Conservation (phyloP, 2,329 filamentous ascomycete genomes). For the Tolypocladium tropicale region DNA sequence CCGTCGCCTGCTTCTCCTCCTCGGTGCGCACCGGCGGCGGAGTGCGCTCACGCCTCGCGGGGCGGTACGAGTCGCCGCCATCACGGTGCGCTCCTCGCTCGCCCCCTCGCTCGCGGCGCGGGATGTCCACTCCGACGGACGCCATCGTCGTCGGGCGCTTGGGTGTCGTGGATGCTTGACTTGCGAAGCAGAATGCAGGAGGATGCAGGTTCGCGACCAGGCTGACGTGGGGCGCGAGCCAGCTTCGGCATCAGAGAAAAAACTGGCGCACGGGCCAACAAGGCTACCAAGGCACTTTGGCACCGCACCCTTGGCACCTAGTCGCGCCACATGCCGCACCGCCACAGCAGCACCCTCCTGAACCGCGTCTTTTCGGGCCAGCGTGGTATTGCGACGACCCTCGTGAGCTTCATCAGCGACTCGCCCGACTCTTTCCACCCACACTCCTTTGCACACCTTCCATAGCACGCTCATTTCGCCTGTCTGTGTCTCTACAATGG, state of each 20-base stretch:
- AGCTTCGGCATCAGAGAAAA: conserved; percentile 9
- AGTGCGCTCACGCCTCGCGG: conserved; percentile 21
- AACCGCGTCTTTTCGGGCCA: conserved; percentile 4
- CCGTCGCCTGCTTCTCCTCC: conserved; percentile 77
- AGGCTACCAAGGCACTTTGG: neutral
- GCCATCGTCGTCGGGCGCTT: conserved; percentile 25
- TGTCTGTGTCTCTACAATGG: conserved; percentile 17
- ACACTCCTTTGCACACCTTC: conserved; percentile 3
- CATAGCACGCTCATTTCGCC: conserved; percentile 3
- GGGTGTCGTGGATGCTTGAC: neutral
- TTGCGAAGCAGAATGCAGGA: neutral
- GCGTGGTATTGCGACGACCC: conserved; percentile 3
- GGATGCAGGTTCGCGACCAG: neutral
- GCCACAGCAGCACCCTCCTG: conserved; percentile 1
- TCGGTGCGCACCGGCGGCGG: conserved; percentile 43
- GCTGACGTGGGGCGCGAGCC: neutral
- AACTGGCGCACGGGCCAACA: conserved; percentile 13
- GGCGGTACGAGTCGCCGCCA: conserved; percentile 41
- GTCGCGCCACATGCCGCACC: no score
- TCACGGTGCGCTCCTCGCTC: conserved; percentile 20
- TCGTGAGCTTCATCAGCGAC: neutral
- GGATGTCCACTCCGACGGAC: conserved; percentile 32
- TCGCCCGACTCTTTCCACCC: neutral
- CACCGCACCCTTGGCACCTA: neutral
- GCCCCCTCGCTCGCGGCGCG: conserved; percentile 25